Conservation (phyloP, 805 yeast species). For the Pichia deserticola region DNA sequence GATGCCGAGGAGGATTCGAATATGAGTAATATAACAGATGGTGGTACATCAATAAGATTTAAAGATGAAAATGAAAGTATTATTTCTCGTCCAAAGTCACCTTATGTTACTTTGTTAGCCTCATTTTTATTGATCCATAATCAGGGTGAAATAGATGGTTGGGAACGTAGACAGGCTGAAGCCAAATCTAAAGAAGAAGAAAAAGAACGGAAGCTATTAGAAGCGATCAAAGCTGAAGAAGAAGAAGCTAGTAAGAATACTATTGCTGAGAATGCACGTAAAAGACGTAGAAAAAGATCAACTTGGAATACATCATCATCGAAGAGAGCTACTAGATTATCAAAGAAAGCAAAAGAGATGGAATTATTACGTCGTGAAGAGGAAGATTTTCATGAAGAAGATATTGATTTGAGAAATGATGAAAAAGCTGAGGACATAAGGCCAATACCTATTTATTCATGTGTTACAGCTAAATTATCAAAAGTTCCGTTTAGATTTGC, state of each 20-base stretch:
- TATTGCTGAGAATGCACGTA: constrained; percentile 15
- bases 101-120: constrained; percentile 35
- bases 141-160: constrained; percentile 38
- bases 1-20: constrained; percentile 2
- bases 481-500: constrained; percentile 61
- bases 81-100: constrained; percentile 8
- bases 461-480: constrained; percentile 58
- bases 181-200: constrained; percentile 18
- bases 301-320: constrained; percentile 22
- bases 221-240: constrained; percentile 14
- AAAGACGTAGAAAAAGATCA: constrained; percentile 18
- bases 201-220: constrained; percentile 19
- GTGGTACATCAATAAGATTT: constrained; percentile 13
- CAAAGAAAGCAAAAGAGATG: constrained; percentile 11
- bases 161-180: constrained; percentile 31
- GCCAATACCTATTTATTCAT: constrained; percentile 44
- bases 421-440: constrained; percentile 32
- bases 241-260: constrained; percentile 13
- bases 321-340: constrained; percentile 23
- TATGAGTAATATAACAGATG: constrained; percentile 2
- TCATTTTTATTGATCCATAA: constrained; percentile 48
- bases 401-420: constrained; percentile 14
- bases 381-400: constrained; percentile 15
- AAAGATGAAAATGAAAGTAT: constrained; percentile 10
- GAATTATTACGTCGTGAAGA: constrained; percentile 12